Conservation (phyloP, 352 stramenopile genomes). For the Phytophthora syringae region DNA sequence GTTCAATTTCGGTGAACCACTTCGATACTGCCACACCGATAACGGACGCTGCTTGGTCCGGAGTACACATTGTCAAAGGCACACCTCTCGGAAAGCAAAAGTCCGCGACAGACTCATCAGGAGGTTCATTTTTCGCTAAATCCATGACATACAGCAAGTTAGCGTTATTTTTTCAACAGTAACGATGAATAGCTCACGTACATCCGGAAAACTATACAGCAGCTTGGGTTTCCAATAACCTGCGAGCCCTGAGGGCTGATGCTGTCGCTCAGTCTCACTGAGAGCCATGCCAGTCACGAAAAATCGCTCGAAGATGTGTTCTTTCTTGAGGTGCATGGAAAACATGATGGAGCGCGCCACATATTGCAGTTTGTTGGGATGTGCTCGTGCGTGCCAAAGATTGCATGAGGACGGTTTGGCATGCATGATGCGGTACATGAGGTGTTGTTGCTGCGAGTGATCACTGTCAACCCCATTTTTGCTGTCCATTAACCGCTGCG, state of each 20-base stretch:
- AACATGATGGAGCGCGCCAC: conserved; percentile 79
- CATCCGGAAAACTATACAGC: conserved; percentile 72
- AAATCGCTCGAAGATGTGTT: conserved; percentile 86
- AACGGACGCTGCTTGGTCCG: conserved; percentile 56
- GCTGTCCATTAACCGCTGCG: conserved; percentile 29
- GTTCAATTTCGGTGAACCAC: conserved; percentile 73
- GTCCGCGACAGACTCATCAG: conserved; percentile 65
- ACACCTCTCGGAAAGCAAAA: conserved; percentile 87
- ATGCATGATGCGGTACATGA: conserved; percentile 86
- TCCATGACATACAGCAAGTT: not conserved
- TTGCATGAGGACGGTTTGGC: conserved; percentile 63
- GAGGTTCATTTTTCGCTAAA: conserved; percentile 39
- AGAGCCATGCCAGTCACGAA: conserved; percentile 67
- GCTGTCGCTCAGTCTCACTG: conserved; percentile 40
- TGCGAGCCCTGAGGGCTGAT: conserved; percentile 37
- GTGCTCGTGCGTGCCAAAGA: conserved; percentile 63
- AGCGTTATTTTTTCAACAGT: not conserved
- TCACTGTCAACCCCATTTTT: conserved; percentile 27
- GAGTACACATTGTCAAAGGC: conserved; percentile 62
- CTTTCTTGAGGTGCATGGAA: conserved; percentile 83
- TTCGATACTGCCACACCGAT: conserved; percentile 63
- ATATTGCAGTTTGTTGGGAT: conserved; percentile 58
- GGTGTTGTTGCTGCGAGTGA: conserved; percentile 48
- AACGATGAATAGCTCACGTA: conserved; percentile 30
- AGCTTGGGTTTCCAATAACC: conserved; percentile 80